Evolutionary conservation across 2,329 filamentous ascomycete genomes (phyloP), one percentile per base, ranked within the genome.

Genomic region (Fusarium nurragi): DNA sequence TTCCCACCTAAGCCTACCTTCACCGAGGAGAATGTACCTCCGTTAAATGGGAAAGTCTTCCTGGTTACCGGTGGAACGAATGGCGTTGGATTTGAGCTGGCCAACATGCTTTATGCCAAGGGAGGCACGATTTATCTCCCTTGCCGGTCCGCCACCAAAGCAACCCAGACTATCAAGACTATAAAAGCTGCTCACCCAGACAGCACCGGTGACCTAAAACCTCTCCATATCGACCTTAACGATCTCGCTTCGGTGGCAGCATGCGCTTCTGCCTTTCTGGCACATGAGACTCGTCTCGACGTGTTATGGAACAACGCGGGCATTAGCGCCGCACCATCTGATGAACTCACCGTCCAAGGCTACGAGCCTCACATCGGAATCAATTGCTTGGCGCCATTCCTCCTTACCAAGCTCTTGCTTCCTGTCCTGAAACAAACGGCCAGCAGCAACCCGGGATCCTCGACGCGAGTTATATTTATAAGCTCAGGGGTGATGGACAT

Each of bases 41-140:
- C 67, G 0, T 69, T 77, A 21, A 34, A 63, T 6, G 75, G 69
- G 0, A 65, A 65, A 8, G 75, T 79, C 1, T 78, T 78, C n/a
- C 81, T 88, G 41, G 79, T 88, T 5, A 88, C 86, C 0, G 77
- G 77, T 0, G 75, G 73, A 1, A 77, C 75, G 34, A 54, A 72
- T 4, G 77, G 77, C 8, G 76, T 86, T 4, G 86, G 86, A 0
- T 76, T 79, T 9, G 83, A 87, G 63, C 74, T 88, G 5, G 75
- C 75, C 45, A 80, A 79, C 26, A 80, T 88, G 2, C 77, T 89
- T 4, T 88, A 86, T 65, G 68, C 73, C 0, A 79, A 78, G 5
- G 82, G 84, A 22, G 84, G 77, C 19, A 86, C 78, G 0, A 77
- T 88, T 6, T 88, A 87, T 25, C 2, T 55, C 0, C 48, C 53